These are phyloP conservation scores for Phytomonas serpens DNA, from an alignment of 208 protist species.

Conservation along the genomic window DNA sequence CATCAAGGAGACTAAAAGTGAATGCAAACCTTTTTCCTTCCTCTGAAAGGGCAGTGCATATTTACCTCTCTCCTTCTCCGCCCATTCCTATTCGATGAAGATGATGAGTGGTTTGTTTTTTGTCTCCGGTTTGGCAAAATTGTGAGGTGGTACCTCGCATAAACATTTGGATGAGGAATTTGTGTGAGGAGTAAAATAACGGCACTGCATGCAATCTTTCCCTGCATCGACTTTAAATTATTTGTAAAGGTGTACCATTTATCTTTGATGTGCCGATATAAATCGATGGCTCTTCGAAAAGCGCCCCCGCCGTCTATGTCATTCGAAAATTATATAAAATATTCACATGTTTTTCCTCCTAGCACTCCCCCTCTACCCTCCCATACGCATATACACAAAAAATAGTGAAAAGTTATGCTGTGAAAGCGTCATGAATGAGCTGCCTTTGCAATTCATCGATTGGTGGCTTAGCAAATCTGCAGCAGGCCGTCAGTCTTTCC, in stretches of 20 bases:
- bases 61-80: background rate
- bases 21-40: background rate
- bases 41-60: background rate
- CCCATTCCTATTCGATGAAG: background rate
- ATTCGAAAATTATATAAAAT: background rate
- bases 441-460: conserved; percentile 21
- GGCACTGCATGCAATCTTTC: background rate
- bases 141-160: background rate
- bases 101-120: background rate
- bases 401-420: conserved; percentile 2
- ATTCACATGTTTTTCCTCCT: background rate
- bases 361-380: background rate
- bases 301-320: background rate
- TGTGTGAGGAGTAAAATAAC: background rate
- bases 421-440: conserved; percentile 1
- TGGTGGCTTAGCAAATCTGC: conserved; percentile 65
- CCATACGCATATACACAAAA: background rate
- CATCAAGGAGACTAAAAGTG: background rate
- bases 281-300: background rate
- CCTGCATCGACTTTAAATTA: background rate
- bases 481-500: conserved; percentile 43
- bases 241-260: background rate
- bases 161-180: background rate
- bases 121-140: background rate
- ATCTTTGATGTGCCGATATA: background rate